Percentiles rank a stretch among this genome's conserved stretches.
Conservation (phyloP, 1,284 basidiomycete species). For the Taiwanofungus camphoratus region DNA sequence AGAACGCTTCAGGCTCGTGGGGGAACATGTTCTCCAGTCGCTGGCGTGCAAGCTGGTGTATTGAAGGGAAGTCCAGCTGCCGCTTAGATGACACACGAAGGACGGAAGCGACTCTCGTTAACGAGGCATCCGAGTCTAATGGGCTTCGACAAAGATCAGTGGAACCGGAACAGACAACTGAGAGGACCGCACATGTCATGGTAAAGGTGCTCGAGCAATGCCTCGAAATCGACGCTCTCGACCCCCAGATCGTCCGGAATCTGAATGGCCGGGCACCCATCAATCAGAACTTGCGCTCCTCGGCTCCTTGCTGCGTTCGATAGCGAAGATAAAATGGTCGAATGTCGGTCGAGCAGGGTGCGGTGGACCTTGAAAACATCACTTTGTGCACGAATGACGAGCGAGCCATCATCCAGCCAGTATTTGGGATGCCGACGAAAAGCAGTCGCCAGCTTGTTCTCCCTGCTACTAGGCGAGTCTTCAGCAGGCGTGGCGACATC, state of each 20-base stretch:
- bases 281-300: slow-evolving; percentile 4
- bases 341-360: slow-evolving; percentile 46
- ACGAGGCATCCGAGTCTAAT: slow-evolving; percentile 35
- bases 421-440: slow-evolving; percentile 36
- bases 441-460: neutral
- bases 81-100: slow-evolving; percentile 48
- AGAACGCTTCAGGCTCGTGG: slow-evolving; percentile 20
- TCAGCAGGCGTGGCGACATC: neutral
- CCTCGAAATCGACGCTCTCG: slow-evolving; percentile 42
- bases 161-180: neutral
- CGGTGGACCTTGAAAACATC: slow-evolving; percentile 50
- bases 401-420: slow-evolving; percentile 60
- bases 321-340: slow-evolving; percentile 32
- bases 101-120: slow-evolving; percentile 42
- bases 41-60: slow-evolving; percentile 40
- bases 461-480: neutral
- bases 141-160: slow-evolving; percentile 32
- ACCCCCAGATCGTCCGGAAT: slow-evolving; percentile 33
- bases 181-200: slow-evolving; percentile 51
- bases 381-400: slow-evolving; percentile 40
- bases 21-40: slow-evolving; percentile 42
- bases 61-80: slow-evolving; percentile 48
- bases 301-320: neutral
- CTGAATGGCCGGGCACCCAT: slow-evolving; percentile 23
- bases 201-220: slow-evolving; percentile 55